phyloP scores from a whole-genome alignment of 2,329 filamentous ascomycete genomes.

The Colletotrichum magnum region DNA sequence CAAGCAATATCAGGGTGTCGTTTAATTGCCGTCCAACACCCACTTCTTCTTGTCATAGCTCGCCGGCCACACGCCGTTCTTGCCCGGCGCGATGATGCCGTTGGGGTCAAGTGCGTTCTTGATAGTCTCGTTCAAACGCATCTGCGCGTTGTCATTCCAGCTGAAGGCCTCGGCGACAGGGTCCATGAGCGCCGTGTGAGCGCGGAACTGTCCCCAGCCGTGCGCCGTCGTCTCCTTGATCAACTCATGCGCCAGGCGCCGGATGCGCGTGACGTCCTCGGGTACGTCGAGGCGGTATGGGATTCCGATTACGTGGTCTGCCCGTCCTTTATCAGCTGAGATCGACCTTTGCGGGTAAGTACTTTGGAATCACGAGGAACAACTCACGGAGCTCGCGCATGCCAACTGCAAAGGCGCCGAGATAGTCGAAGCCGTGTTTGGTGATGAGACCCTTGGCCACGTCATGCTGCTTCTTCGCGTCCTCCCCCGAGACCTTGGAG shows the following conservation, averaged over 20 bases:
- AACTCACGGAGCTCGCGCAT: constrained; percentile 47
- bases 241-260: constrained; percentile 48
- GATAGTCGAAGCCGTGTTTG: constrained; percentile 48
- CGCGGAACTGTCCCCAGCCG: constrained; percentile 61
- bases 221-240: constrained; percentile 55
- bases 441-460: constrained; percentile 46
- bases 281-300: constrained; percentile 62
- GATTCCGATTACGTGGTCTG: constrained; percentile 66
- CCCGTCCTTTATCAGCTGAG: not conserved
- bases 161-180: constrained; percentile 59
- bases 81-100: constrained; percentile 50
- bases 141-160: constrained; percentile 56
- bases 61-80: constrained; percentile 52
- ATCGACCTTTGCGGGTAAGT: not conserved
- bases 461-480: constrained; percentile 52
- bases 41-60: constrained; percentile 43
- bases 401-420: constrained; percentile 49
- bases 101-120: constrained; percentile 60
- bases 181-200: constrained; percentile 60
- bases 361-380: not conserved
- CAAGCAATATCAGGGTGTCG: not conserved
- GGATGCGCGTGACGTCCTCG: constrained; percentile 51
- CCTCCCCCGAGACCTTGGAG: constrained; percentile 50
- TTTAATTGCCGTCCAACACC: constrained; percentile 34
- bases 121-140: constrained; percentile 59